Base-by-base conservation (phyloP, 2,329 filamentous ascomycete species). In the Alternaria alternata region DNA sequence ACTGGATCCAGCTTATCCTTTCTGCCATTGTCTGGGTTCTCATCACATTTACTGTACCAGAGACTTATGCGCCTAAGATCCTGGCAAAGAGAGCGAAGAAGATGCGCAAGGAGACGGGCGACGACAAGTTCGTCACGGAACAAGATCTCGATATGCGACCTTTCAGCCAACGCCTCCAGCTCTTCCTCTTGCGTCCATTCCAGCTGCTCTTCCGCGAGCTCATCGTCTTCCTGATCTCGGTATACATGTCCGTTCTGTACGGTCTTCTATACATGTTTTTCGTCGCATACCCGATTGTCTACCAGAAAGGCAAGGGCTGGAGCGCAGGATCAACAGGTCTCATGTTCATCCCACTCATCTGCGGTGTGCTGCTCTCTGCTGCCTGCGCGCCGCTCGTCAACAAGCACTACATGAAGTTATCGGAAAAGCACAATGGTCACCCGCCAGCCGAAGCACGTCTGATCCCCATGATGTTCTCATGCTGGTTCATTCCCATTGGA, bases 231-330 rank as follows among this genome's bases (percentile, higher is more conserved):
- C 87, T 95, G 71, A 90, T 96, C 70, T 88, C 89, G 0, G 66
- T 96, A 2, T 96, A 96, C 83, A 96, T 95, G 91, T 90, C 88
- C 3, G 91, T 95, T 1, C 84, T 94, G 12, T 92, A 92, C 76
- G 89, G 89, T 9, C 80, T 91, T 4, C 81, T 91, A 16, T 91
- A 91, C 83, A 91, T 92, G 89, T 72, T 72, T 81, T 90, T 81
- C 44, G 81, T 89, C 53, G 88, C 88, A 16, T 82, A 75, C 62
- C 85, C 85, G 0, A 82, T 88, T 65, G 83, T 97, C 59, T 97
- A 91, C 81, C 86, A 92, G 67, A 83, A 88, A 77, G 90, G 91
- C 60, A 96, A 96, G 79, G 91, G 91, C 3, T 96, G 90, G 79
- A 87, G 84, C 4, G 85, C 91, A 28, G 86, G 90, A 36, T 89